Evolutionary conservation across 1,284 basidiomycete genomes (phyloP), one percentile per base, ranked within the genome.

Genomic region (Cutaneotrichosporon sp.): DNA sequence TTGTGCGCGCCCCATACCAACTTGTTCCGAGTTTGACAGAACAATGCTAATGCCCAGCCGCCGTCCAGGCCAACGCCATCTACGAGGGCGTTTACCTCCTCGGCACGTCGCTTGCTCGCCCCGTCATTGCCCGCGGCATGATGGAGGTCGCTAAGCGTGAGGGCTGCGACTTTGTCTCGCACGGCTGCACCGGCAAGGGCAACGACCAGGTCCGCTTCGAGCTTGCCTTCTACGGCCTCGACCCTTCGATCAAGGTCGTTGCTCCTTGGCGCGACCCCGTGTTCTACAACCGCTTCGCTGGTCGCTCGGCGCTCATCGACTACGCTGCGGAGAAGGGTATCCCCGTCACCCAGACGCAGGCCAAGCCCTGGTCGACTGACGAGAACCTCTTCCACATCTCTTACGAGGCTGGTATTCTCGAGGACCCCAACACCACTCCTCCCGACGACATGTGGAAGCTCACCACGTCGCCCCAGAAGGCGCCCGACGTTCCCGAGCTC

Each of bases 331-430:
- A 91, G 77, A 93, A 95, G 82, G 83, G 87, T 61, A 97, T 99
- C 71, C 93, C 94, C 64, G 95, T 99, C 65, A 86, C 89, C 70
- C 96, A 99, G 83, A 99, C 96, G 64, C 88, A 91, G 51, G 87
- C 94, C 66, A 98, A 99, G 84, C 96, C 97, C 42, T 99, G 97
- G 97, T 98, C 95, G 11, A 99, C 96, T 16, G 93, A 97, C 81
- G 97, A 98, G 84, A 99, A 99, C 84, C 85, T 99, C 63, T 97
- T 97, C 89, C 96, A 99, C 85, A 99, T 98, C 81, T 99, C 95
- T 26, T 99, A 98, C 83, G 96, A 99, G 82, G 96, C 96, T 36
- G 96, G 96, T 64, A 98, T 99, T 80, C 89, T 99, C 69, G 97
- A 99, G 81, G 91, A 99, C 80, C 96, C 96, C 72, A 87, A 97